Conservation (phyloP, 495 filamentous ascomycete genomes). For the Penicillium herquei region DNA sequence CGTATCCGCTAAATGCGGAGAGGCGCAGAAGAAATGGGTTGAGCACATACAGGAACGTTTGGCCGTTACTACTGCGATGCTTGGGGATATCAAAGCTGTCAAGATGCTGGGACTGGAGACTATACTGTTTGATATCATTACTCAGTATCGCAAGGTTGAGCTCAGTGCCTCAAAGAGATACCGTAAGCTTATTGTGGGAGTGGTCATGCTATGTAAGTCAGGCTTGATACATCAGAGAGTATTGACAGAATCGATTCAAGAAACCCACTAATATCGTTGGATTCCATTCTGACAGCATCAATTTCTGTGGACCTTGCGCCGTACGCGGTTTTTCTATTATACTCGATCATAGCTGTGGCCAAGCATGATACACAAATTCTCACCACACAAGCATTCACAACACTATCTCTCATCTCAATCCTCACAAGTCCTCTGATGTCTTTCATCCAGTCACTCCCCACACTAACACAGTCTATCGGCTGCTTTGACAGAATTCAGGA, state of each 20-base stretch:
- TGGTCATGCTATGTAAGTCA: conserved; percentile 3
- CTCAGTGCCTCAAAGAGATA: conserved; percentile 17
- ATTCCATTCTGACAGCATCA: conserved; percentile 5
- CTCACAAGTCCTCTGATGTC: conserved; percentile 21
- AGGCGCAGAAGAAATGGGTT: conserved; percentile 35
- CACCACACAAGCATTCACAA: conserved; percentile 36
- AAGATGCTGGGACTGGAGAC: conserved; percentile 40
- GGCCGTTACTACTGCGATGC: conserved; percentile 30
- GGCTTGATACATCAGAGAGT: too few relatives aligned
- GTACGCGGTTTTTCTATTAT: conserved; percentile 38
- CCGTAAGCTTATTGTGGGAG: conserved; percentile 11
- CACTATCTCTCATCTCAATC: conserved; percentile 30
- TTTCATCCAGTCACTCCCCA: conserved; percentile 27
- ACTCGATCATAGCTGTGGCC: conserved; percentile 42
- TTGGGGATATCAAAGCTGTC: conserved; percentile 41
- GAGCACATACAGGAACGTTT: conserved; percentile 35
- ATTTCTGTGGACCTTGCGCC: conserved; percentile 25
- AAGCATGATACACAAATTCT: conserved; percentile 37
- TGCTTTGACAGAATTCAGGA: conserved; percentile 32
- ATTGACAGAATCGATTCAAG: too few relatives aligned
- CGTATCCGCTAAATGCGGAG: background rate
- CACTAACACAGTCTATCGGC: conserved; percentile 18
- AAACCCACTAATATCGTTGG: too few relatives aligned
- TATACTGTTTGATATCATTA: conserved; percentile 13
- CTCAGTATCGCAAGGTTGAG: conserved; percentile 10